A percentile compares a stretch with the other conserved stretches of the same genome.
phyloP scores from a whole-genome alignment of 257 asterid species.

The Rauvolfia tetraphylla region DNA sequence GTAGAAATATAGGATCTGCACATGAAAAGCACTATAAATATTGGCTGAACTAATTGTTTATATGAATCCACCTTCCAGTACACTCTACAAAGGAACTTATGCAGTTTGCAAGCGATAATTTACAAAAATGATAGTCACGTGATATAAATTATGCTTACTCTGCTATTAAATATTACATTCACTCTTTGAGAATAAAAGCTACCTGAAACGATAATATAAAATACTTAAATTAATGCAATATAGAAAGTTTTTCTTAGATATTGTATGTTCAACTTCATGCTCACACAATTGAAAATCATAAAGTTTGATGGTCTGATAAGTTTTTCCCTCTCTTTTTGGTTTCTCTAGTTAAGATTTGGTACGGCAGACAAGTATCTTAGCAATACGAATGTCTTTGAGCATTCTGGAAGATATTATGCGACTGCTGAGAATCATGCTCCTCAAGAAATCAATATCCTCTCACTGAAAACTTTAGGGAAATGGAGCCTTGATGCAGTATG shows the following conservation, averaged over 20 bases:
- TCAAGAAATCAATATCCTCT: slow-evolving; percentile 47
- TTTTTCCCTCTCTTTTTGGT: neutral
- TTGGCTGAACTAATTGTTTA: no score
- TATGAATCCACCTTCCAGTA: no score
- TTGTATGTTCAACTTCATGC: neutral
- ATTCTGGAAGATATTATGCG: slow-evolving; percentile 54
- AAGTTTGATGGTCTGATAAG: neutral
- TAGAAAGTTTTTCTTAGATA: no score
- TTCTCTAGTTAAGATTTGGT: slow-evolving; percentile 62
- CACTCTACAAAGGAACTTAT: no score
- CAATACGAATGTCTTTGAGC: slow-evolving; percentile 65
- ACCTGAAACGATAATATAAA: no score
- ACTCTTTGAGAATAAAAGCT: no score
- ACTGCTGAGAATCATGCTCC: slow-evolving; percentile 59
- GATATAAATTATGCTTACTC: neutral
- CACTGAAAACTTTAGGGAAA: slow-evolving; percentile 41
- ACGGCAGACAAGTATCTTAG: slow-evolving; percentile 40
- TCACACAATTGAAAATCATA: neutral
- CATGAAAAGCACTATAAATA: neutral
- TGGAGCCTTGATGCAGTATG: slow-evolving; percentile 55
- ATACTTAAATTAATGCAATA: no score
- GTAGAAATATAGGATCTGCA: no score
- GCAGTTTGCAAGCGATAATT: no score
- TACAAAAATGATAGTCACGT: neutral
- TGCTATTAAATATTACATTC: no score